These are phyloP conservation scores for Schizophyllum commune DNA, from an alignment of 1,284 basidiomycete genomes.

Conservation along the genomic window DNA sequence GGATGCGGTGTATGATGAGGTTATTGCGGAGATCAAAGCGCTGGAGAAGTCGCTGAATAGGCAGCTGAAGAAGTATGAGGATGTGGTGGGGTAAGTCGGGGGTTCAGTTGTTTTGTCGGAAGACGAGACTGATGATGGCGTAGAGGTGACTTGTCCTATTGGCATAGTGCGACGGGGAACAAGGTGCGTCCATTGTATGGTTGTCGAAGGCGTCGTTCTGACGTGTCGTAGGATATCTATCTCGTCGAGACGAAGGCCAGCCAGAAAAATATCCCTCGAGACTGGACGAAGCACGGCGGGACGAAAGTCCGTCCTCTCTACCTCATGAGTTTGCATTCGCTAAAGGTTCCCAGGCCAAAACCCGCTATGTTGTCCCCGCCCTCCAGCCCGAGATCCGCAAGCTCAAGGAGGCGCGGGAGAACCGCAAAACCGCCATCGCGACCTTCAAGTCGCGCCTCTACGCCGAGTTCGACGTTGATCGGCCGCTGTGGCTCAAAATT, in stretches of 20 bases:
- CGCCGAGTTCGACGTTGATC: conserved; percentile 81
- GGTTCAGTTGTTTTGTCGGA: conserved; percentile 7
- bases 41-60: conserved; percentile 68
- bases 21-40: conserved; percentile 59
- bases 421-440: conserved; percentile 69
- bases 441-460: conserved; percentile 78
- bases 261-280: conserved; percentile 62
- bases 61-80: conserved; percentile 54
- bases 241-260: conserved; percentile 65
- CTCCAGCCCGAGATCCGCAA: conserved; percentile 65
- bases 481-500: conserved; percentile 70
- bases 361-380: conserved; percentile 72
- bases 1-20: conserved; percentile 75
- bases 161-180: conserved; percentile 79
- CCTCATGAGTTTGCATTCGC: no score
- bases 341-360: conserved; percentile 40
- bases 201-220: background rate
- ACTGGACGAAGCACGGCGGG: conserved; percentile 78
- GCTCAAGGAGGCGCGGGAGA: conserved; percentile 90
- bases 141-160: conserved; percentile 59
- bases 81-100: conserved; percentile 40
- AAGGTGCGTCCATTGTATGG: conserved; percentile 40
- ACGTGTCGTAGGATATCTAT: conserved; percentile 67
- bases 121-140: conserved; percentile 11
- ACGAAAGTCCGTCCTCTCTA: conserved; percentile 55